Base-by-base conservation (phyloP, 2,329 filamentous ascomycete genomes). In the Cladosporium cucumerinum region DNA sequence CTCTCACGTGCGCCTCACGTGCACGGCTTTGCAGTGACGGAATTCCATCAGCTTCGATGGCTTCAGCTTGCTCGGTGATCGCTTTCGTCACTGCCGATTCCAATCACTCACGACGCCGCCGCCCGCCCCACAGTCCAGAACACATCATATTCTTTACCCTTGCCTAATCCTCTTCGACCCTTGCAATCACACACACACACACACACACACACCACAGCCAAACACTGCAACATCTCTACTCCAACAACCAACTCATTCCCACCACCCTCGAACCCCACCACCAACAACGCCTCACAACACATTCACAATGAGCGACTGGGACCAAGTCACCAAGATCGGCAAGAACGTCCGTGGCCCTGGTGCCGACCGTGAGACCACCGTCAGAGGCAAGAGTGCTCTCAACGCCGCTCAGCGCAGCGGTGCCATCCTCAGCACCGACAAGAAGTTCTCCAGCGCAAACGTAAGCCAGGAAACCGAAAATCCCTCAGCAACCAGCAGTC, bases 401-500 rank as follows among this genome's bases (percentile, higher is more conserved):
- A 99, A 99, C 80, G 94, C 94, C 67, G 95, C 95, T 30, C 88
- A 91, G 80, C 89, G 95, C 69, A 85, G 83, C 67, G 95, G 95
- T 67, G 85, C 85, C 66, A 79, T 96, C 72, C 78, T 96, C 69
- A 85, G 84, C 67, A 96, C 94, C 0, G 94, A 99, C 83, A 99
- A 99, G 91, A 99, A 99, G 78, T 90, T 80, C 76, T 82, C 85
- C 57, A 86, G 86, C 65, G 88, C 89, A 77, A 98, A 98, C 78
- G 92, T 95, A 89, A 74, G 90, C 46, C 25, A 43, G n/a, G n/a
- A 4, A 32, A 16, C n/a, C 23, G 21, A 28, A 30, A 30, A 39
- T 43, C 16, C 28, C 39, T 21, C 23, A 34, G 5, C 34, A 30
- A 7, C 11, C 11, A 25, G 21, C 55, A 59, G 14, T 21, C 21